Evolutionary conservation across 2,329 filamentous ascomycete species (phyloP).

Genomic region (Sclerotinia borealis): DNA sequence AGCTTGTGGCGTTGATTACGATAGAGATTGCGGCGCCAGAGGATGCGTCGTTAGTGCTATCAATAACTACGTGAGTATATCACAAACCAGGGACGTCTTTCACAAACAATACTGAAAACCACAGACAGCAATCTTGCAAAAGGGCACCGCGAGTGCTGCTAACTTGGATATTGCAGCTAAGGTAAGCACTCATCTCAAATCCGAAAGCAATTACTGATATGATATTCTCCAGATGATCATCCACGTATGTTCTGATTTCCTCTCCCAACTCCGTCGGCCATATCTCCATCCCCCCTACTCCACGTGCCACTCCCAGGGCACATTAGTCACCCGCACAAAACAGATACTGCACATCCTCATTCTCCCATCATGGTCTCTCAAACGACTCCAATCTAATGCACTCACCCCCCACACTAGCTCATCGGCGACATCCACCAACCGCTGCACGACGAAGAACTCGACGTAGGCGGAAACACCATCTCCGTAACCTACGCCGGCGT

Average conservation of each 20-base stretch:
- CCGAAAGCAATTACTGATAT: slow-evolving; percentile 9
- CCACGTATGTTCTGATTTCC: slow-evolving; percentile 30
- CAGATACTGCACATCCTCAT: slow-evolving; percentile 7
- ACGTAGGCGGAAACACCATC: slow-evolving; percentile 63
- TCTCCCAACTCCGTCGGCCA: not conserved
- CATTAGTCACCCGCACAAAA: slow-evolving; percentile 11
- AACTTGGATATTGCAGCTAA: slow-evolving; percentile 54
- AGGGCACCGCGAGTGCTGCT: slow-evolving; percentile 36
- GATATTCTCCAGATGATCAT: slow-evolving; percentile 24
- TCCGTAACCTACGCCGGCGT: slow-evolving; percentile 53
- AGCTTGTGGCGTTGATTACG: slow-evolving; percentile 49
- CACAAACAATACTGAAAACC: not conserved
- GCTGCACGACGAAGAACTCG: slow-evolving; percentile 58
- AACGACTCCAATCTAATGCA: not conserved
- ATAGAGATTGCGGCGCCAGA: slow-evolving; percentile 53
- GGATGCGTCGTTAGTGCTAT: slow-evolving; percentile 52
- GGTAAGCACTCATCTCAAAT: slow-evolving; percentile 19
- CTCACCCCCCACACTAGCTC: slow-evolving; percentile 36
- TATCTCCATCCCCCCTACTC: slow-evolving; percentile 2
- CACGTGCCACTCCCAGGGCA: slow-evolving; percentile 7
- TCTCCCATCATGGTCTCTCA: slow-evolving; percentile 20
- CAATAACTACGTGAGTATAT: slow-evolving; percentile 25
- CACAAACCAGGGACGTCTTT: not conserved
- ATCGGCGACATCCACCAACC: slow-evolving; percentile 62
- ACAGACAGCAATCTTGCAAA: slow-evolving; percentile 22